A percentile compares a stretch with the other conserved stretches of the same genome.
Evolutionary conservation across 1,284 basidiomycete genomes (phyloP).

Genomic region (Ceratobasidium sp.): DNA sequence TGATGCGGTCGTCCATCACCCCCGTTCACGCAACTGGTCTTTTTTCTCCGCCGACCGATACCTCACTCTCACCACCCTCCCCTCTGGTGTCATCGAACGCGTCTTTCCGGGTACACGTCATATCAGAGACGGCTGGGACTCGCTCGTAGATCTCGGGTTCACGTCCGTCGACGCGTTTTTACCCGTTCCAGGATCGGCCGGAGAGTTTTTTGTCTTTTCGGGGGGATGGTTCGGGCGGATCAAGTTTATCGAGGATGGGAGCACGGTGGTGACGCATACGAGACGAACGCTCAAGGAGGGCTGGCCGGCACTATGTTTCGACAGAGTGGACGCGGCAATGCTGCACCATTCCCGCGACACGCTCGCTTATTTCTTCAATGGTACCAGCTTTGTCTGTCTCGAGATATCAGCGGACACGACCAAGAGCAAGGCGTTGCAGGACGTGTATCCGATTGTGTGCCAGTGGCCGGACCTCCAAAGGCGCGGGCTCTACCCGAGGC

Average conservation of each 20-base stretch:
- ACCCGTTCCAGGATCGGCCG: not conserved
- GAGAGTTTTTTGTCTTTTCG: slow-evolving; percentile 16
- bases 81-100: slow-evolving; percentile 13
- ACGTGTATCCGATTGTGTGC: slow-evolving; percentile 9
- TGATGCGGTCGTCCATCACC: slow-evolving; percentile 24
- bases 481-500: slow-evolving; percentile 15
- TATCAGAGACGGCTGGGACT: slow-evolving; percentile 21
- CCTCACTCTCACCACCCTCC: slow-evolving; percentile 13
- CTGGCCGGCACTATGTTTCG: slow-evolving; percentile 5
- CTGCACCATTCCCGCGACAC: not conserved
- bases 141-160: slow-evolving; percentile 15
- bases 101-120: slow-evolving; percentile 15
- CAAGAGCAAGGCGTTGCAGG: slow-evolving; percentile 18
- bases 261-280: not conserved
- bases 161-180: slow-evolving; percentile 18
- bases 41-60: slow-evolving; percentile 20
- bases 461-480: slow-evolving; percentile 23
- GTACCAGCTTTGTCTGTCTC: slow-evolving; percentile 18
- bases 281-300: slow-evolving; percentile 13
- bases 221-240: slow-evolving; percentile 12
- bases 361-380: slow-evolving; percentile 14
- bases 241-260: slow-evolving; percentile 18
- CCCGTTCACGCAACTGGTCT: slow-evolving; percentile 15
- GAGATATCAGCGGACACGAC: slow-evolving; percentile 13
- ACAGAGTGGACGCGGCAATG: slow-evolving; percentile 7